Conservation (phyloP, 1,284 basidiomycete genomes). For the Phellinidium pouzarii region DNA sequence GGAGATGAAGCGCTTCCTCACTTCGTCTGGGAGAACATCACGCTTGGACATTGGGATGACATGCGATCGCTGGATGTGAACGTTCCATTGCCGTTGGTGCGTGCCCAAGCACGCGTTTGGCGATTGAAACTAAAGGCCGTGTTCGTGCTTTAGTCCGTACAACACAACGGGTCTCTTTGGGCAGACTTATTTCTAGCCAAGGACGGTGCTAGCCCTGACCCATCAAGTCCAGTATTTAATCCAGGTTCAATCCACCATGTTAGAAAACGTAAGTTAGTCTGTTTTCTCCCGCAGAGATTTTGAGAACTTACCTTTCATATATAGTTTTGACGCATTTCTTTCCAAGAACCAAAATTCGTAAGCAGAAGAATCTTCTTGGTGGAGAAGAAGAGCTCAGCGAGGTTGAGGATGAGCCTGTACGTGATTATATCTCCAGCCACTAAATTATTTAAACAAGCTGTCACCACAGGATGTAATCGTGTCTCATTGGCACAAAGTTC, state of each 20-base stretch:
- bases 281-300: slow-evolving; percentile 7
- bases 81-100: slow-evolving; percentile 68
- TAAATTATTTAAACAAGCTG: background rate
- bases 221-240: slow-evolving; percentile 45
- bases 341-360: slow-evolving; percentile 65
- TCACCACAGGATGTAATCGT: slow-evolving; percentile 50
- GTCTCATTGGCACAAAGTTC: slow-evolving; percentile 79
- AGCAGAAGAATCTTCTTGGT: slow-evolving; percentile 77
- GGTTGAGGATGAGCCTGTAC: slow-evolving; percentile 34
- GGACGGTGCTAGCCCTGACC: slow-evolving; percentile 59
- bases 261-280: slow-evolving; percentile 64
- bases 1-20: slow-evolving; percentile 51
- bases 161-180: slow-evolving; percentile 78
- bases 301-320: slow-evolving; percentile 10
- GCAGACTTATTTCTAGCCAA: slow-evolving; percentile 80
- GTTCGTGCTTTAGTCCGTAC: slow-evolving; percentile 48
- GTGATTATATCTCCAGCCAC: slow-evolving; percentile 17
- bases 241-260: slow-evolving; percentile 61
- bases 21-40: slow-evolving; percentile 78
- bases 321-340: slow-evolving; percentile 82
- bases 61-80: slow-evolving; percentile 56
- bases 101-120: slow-evolving; percentile 21
- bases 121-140: background rate
- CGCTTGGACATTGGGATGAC: slow-evolving; percentile 78
- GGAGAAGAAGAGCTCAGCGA: slow-evolving; percentile 36